Evolutionary conservation across 1,284 basidiomycete species (phyloP).

Genomic region (Melampsora medusae): DNA sequence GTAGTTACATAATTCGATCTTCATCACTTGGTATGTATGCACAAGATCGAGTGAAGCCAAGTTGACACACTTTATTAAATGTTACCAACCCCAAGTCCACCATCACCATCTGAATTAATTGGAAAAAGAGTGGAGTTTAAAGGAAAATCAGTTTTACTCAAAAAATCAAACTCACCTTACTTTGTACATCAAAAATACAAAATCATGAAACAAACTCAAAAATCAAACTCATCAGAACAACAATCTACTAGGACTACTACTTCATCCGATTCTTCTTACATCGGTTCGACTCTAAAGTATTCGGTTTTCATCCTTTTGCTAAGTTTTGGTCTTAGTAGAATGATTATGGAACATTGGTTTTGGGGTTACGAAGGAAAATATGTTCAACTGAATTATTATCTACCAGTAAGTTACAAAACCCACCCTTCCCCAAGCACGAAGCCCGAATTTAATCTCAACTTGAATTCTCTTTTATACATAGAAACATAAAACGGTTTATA

Average conservation of each 20-base stretch:
- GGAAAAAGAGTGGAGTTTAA: slow-evolving; percentile 22
- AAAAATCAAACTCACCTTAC: slow-evolving; percentile 75
- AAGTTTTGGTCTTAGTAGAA: slow-evolving; percentile 17
- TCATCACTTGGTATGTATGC: too few relatives aligned
- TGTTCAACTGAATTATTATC: not conserved
- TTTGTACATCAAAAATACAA: slow-evolving; percentile 61
- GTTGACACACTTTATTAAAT: too few relatives aligned
- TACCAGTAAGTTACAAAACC: not conserved
- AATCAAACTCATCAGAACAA: not conserved
- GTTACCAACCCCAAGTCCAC: slow-evolving; percentile 26
- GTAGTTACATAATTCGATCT: too few relatives aligned
- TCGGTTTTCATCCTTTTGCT: not conserved
- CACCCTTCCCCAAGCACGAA: too few relatives aligned
- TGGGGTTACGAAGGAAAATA: slow-evolving; percentile 37
- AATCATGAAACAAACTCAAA: not conserved
- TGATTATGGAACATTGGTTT: slow-evolving; percentile 43
- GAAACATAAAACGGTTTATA: slow-evolving; percentile 12
- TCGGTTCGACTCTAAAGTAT: not conserved
- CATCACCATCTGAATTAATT: slow-evolving; percentile 19
- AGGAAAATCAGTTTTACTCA: slow-evolving; percentile 65
- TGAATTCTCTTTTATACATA: not conserved
- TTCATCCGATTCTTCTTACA: not conserved
- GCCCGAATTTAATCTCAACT: too few relatives aligned
- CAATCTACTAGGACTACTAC: too few relatives aligned
- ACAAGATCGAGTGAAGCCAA: too few relatives aligned